Conservation (phyloP, 345 rosid species). For the Euphorbia lathyris region DNA sequence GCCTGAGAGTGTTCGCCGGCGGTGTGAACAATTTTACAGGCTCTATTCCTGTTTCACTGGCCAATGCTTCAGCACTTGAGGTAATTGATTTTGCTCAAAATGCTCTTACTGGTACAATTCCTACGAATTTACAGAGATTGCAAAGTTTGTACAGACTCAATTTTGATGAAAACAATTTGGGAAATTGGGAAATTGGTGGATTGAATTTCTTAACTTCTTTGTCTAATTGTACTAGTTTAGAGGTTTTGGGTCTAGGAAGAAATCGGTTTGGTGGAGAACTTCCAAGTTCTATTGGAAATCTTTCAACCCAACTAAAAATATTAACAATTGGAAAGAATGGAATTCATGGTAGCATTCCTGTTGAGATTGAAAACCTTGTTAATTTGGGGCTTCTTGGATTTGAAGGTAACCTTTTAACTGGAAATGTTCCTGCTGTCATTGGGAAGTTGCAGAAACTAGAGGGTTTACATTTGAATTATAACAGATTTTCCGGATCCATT, state of each 20-base stretch:
- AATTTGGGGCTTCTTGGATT: conserved; percentile 12
- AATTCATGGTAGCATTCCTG: conserved; percentile 22
- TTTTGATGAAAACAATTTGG: conserved; percentile 27
- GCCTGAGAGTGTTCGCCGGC: conserved; percentile 20
- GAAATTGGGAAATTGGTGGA: conserved; percentile 17
- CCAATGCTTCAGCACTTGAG: conserved; percentile 28
- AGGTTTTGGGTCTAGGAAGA: conserved; percentile 13
- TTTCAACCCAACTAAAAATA: conserved; percentile 10
- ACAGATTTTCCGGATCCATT: conserved; percentile 20
- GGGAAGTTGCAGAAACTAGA: conserved; percentile 23
- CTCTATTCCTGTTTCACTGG: conserved; percentile 21
- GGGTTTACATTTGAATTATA: neutral
- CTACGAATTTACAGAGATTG: conserved; percentile 16
- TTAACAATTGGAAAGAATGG: conserved; percentile 12
- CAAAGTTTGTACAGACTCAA: conserved; percentile 19
- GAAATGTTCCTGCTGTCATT: conserved; percentile 18
- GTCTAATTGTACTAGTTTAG: conserved; percentile 23
- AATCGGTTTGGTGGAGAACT: conserved; percentile 30
- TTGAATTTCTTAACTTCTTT: conserved; percentile 25
- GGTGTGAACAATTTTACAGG: conserved; percentile 30
- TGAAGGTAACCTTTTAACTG: conserved; percentile 23
- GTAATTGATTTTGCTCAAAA: conserved; percentile 26
- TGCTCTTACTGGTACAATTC: conserved; percentile 18
- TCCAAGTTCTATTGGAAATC: conserved; percentile 24
- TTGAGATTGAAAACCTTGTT: conserved; percentile 14